Evolutionary conservation across 2,329 filamentous ascomycete species (phyloP), one percentile per base, ranked within the genome.

Genomic region (Cladobotryum mycophilum): DNA sequence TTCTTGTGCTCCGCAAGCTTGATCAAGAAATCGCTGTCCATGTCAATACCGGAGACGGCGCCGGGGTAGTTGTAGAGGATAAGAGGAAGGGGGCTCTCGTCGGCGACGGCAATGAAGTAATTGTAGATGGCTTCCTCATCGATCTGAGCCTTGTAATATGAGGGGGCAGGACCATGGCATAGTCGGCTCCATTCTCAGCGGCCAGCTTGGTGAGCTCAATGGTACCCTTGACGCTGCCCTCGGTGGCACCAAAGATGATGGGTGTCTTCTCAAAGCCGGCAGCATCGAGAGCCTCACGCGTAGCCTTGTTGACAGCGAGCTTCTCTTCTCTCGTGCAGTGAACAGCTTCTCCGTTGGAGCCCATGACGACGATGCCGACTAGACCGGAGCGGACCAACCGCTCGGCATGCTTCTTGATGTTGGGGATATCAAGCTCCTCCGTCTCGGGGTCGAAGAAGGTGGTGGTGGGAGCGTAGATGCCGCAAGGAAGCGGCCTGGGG

Each of bases 31-130:
- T 95, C 89, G 52, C 86, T 91, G 75, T 93, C 88, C 81, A 95
- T 86, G 68, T 95, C 89, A 63, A 95, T 86, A 46, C 89, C 89
- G 5, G 88, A 80, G 5, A 93, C 89, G 45, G 88, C 89, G 47
- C 88, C 89, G 1, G 89, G 89, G 73, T 93, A 95, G 75, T 95
- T 95, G 80, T 95, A 95, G 44, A 95, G 74, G 56, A 95, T 80
- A 49, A 95, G 67, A n/a, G 88, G 88, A 8, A 93, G 71, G 5
- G 88, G 85, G 46, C 84, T 88, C 37, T 68, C 76, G 66, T 92
- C 86, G 44, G 89, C 89, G 5, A 95, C 87, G 50, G 79, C 77
- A 49, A 75, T 79, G 72, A 85, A 91, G 73, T 86, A 91, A 59
- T 85, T 79, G 63, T 84, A 79, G 52, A 95, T 76, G 53, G 86